These are phyloP conservation scores for Camelina hispida DNA, from an alignment of 345 rosid genomes.

Conservation along the genomic window DNA sequence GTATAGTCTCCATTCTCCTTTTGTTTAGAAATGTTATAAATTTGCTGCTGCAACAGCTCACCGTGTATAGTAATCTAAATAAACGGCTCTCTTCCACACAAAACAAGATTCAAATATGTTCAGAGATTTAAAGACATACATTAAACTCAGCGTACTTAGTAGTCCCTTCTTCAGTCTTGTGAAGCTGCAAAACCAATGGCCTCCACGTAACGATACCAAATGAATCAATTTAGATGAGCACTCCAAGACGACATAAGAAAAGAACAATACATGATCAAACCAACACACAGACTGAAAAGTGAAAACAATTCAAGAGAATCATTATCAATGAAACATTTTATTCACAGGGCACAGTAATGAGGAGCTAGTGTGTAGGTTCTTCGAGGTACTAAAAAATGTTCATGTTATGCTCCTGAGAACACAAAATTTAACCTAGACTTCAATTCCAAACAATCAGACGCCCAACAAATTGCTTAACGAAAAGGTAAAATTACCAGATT, in stretches of 20 bases:
- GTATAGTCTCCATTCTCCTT: no score
- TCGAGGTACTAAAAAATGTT: background rate
- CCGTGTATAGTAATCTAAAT: no score
- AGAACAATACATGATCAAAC: slow-evolving; percentile 22
- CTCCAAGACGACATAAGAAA: background rate
- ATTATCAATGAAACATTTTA: background rate
- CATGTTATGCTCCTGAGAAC: background rate
- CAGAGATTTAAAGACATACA: no score
- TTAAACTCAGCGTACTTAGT: slow-evolving; percentile 85
- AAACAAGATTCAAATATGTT: no score
- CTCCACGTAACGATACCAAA: slow-evolving; percentile 95
- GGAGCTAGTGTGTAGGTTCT: slow-evolving; percentile 14
- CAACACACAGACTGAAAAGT: background rate
- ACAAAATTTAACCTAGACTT: slow-evolving; percentile 1
- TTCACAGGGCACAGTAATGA: background rate
- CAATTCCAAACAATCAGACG: slow-evolving; percentile 2
- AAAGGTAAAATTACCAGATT: slow-evolving; percentile 73
- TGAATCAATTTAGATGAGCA: slow-evolving; percentile 5
- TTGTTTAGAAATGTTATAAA: no score
- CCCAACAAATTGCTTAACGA: background rate
- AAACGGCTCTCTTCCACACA: no score
- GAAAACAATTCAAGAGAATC: background rate
- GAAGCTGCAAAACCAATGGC: slow-evolving; percentile 97
- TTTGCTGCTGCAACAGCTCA: no score
- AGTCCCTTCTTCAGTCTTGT: slow-evolving; percentile 73